These are phyloP conservation scores for Coniophora puteana DNA, from an alignment of 1,284 basidiomycete species.

Conservation along the genomic window DNA sequence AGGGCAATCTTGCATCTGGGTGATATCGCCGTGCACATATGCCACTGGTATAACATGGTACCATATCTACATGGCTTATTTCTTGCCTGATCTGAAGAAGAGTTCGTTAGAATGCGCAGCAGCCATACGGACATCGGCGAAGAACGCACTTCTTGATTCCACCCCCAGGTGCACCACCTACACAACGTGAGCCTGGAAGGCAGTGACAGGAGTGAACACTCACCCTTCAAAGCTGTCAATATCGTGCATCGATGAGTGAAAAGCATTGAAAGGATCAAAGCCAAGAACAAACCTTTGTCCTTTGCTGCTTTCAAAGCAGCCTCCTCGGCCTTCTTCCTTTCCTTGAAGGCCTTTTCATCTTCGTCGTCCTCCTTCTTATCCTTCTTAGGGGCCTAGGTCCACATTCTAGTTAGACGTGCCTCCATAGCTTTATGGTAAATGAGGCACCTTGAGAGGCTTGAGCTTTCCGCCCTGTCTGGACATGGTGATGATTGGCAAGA, in stretches of 20 bases:
- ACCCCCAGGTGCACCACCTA: constrained; percentile 64
- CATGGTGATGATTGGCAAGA: no score
- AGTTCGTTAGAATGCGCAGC: constrained; percentile 9
- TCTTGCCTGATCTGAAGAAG: constrained; percentile 63
- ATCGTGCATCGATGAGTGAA: background rate
- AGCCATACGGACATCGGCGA: constrained; percentile 5
- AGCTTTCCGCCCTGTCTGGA: constrained; percentile 78
- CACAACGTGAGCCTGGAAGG: background rate
- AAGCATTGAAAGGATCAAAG: background rate
- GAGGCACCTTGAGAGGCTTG: constrained; percentile 66
- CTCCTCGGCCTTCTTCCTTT: constrained; percentile 68
- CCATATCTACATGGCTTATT: constrained; percentile 32
- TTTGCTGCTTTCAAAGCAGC: constrained; percentile 64
- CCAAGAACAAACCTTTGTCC: constrained; percentile 56
- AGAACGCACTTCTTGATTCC: constrained; percentile 82
- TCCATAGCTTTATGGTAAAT: background rate
- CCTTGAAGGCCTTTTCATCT: constrained; percentile 68
- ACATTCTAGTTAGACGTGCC: constrained; percentile 3
- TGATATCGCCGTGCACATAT: no score
- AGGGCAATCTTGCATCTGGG: no score
- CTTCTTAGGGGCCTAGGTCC: constrained; percentile 69
- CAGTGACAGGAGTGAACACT: constrained; percentile 17
- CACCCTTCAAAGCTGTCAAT: constrained; percentile 58
- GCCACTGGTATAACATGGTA: no score
- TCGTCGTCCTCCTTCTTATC: constrained; percentile 69